Evolutionary conservation across 2,329 filamentous ascomycete genomes (phyloP), one percentile per base, ranked within the genome.

Genomic region (Sporothrix protearum): DNA sequence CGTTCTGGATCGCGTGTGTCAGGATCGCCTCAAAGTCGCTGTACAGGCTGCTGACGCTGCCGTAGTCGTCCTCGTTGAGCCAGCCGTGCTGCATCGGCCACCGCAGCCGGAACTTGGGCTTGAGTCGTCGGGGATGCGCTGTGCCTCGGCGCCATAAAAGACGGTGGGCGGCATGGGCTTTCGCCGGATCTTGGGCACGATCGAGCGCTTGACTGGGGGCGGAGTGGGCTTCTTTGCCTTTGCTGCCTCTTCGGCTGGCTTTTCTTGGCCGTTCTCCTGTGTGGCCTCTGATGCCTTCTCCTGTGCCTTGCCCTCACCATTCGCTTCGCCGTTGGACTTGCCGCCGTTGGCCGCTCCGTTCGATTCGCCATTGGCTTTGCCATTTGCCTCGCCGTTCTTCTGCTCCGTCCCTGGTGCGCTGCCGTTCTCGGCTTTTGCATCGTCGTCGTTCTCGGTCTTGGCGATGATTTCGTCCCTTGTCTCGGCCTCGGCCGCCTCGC

Each of bases 11-110:
- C 1, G 94, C 92, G 75, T 94, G 91, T 78, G 97, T 93, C 14
- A 98, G 82, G 42, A 98, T 91, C 14, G 91, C 89, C 76, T 96
- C 92, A 71, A 98, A 91, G 78, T 98, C 96, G 77, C 96, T 88
- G 78, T 91, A 92, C 25, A 98, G 84, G 75, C 93, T 88, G 76
- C 93, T 91, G 75, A 92, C 91, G 75, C 89, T 93, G 2, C 83
- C 81, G 80, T 98, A 99, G 77, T 97, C 94, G 73, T 89, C 88
- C 79, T 99, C 96, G 76, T 99, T 97, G 79, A 96, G 88, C 84
- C 90, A 93, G 3, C 96, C 96, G 77, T 92, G 85, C 73, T 89
- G 91, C 74, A 98, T 89, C 0, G 96, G 96, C 94, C 95, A 97
- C 85, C 91, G 95, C 0, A 98, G 85, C 79, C 93, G 95, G 82